Evolutionary conservation across 2,329 filamentous ascomycete species (phyloP), one percentile per base, ranked within the genome.

Genomic region (Calonectria montana): DNA sequence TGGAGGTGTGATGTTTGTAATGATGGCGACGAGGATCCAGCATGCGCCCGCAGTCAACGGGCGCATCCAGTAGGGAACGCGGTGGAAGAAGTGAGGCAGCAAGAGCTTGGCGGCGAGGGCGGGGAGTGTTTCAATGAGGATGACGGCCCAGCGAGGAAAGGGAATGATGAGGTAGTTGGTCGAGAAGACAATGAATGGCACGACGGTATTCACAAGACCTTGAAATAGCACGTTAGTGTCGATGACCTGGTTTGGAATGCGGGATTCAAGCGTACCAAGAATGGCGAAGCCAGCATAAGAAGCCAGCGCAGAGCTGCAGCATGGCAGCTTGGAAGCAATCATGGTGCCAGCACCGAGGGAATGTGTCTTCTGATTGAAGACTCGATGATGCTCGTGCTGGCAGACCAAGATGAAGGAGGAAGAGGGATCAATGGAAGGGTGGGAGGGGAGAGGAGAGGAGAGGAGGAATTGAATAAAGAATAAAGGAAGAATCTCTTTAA

Each of bases 111-210:
- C 71, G 12, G 72, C 47, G 8, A 84, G 67, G 15, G 75, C 78
- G 6, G 83, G 82, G 1, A 82, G 47, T 4, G 77, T 73, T 59
- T 83, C 80, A 31, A 84, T 77, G 48, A 83, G 70, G 37, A 81
- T 43, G 61, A 84, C 81, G 55, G 78, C 62, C 62, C 80, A 78
- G 39, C 79, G 77, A 1, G 82, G 77, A 53, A 81, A 83, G 0
- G 82, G 81, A 59, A 83, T 78, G 59, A 82, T 81, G 72, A 83
- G 81, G 53, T 84, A 83, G 68, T 81, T 81, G 63, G 79, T 76
- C 7, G 81, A 78, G 67, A 80, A 79, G 41, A 82, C 77, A 50
- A 82, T 76, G 62, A 77, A 79, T 0, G 81, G 77, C 4, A 83
- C 74, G 41, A 82, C 53, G 10, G 74, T 77, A 62, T 80, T 83